phyloP scores from a whole-genome alignment of 1,139 yeast species.

The Chernovozyma aurita region DNA sequence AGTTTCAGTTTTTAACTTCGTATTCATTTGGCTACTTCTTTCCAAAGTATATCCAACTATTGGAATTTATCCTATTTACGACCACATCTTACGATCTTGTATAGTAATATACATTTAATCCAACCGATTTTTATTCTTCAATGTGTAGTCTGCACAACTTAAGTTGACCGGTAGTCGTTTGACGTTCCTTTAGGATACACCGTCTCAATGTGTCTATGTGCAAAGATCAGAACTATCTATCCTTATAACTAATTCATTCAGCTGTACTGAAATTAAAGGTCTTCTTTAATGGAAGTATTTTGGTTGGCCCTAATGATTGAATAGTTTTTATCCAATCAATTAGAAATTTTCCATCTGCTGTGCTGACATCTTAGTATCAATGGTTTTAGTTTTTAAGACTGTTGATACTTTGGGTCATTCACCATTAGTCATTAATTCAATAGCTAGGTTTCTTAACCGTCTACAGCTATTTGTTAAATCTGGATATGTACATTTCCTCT shows the following conservation, averaged over 20 bases:
- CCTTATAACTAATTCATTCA: neutral
- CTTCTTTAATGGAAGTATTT: neutral
- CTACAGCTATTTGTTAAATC: neutral
- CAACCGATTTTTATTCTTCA: too few species aligned
- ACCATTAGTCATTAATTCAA: too few species aligned
- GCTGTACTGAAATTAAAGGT: neutral
- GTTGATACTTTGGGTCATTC: neutral
- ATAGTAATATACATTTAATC: too few species aligned
- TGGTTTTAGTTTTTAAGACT: neutral
- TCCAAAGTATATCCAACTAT: too few species aligned
- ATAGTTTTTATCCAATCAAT: too few species aligned
- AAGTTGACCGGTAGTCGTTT: constrained; percentile 38
- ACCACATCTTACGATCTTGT: too few species aligned
- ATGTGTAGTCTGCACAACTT: constrained; percentile 30
- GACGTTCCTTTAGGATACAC: constrained; percentile 23
- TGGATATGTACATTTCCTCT: neutral
- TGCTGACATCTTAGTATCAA: neutral
- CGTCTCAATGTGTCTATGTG: constrained; percentile 53
- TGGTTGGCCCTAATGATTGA: neutral
- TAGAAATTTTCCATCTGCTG: neutral
- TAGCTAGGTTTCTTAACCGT: too few species aligned
- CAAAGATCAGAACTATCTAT: constrained; percentile 23
- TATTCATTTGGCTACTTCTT: too few species aligned
- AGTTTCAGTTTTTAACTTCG: too few species aligned
- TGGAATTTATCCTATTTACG: too few species aligned